Base-by-base conservation (phyloP, 352 stramenopile genomes). In the Pythium phragmitis region DNA sequence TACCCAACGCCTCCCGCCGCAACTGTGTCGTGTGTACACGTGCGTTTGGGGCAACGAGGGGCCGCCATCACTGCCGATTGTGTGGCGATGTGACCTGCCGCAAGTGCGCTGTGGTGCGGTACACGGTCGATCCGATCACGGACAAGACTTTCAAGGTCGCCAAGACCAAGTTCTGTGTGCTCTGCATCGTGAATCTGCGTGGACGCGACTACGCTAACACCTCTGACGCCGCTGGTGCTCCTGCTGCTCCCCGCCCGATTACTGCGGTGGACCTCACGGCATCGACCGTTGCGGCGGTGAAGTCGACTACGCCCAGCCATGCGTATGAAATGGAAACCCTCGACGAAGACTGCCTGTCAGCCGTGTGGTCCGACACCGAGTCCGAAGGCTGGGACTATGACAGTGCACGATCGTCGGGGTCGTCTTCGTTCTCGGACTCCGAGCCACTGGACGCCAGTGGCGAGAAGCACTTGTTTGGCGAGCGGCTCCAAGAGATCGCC, bases 61-160 rank as follows among this genome's bases (percentile, higher is more conserved):
- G 80, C 2, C 79, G 82, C 12, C 84, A 93, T 63, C 84, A 92
- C 65, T 92, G 84, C 41, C 84, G 84, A 9, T 67, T 92, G 28
- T 92, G 84, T 47, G 84, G 84, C n/a, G 84, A 92, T 19, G 76
- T 92, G 26, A 78, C 85, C 33, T 92, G 84, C 59, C 69, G 81
- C 51, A 87, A 82, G 61, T 92, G 84, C 57, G 76, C 83, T 72
- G 70, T 75, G 9, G 65, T 80, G 60, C 80, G 80, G 42, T 75
- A 81, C 26, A 75, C 78, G 16, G 75, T 74, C 13, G 61, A 75
- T 19, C 67, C 74, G 36, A 57, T n/a, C 21, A 56, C 45, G 14
- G 51, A 65, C 23, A 77, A 79, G 17, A 83, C 67, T 1, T 82
- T 85, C 56, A 76, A 85, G 43, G 51, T 82, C 11, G 64, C 76